phyloP scores from a whole-genome alignment of 805 yeast genomes.

The Komagataella pastoris region DNA sequence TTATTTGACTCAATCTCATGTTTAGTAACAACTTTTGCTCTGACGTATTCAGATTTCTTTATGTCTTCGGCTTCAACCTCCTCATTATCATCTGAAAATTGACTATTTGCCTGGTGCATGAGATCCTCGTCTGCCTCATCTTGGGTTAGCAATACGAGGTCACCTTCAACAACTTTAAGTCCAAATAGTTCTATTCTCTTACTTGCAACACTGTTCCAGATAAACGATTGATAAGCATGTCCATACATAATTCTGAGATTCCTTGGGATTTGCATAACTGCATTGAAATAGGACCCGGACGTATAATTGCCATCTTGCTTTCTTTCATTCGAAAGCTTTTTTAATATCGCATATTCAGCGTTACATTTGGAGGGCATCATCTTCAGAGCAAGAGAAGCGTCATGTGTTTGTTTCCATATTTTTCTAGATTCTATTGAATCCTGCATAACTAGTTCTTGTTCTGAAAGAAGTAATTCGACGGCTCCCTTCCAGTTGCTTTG shows the following conservation, averaged over 20 bases:
- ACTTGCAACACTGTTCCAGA: conserved; percentile 86
- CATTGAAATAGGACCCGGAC: conserved; percentile 52
- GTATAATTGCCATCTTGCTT: conserved; percentile 32
- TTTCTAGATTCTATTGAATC: conserved; percentile 75
- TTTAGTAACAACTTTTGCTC: conserved; percentile 65
- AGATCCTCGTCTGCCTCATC: conserved; percentile 6
- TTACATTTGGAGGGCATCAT: conserved; percentile 80
- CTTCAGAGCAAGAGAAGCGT: conserved; percentile 51
- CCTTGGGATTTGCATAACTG: conserved; percentile 83
- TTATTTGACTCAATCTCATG: conserved; percentile 51
- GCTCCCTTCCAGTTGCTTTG: conserved; percentile 71
- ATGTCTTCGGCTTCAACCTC: conserved; percentile 54
- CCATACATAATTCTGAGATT: conserved; percentile 90
- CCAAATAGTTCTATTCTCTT: conserved; percentile 66
- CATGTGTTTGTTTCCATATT: conserved; percentile 63
- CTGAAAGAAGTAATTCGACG: conserved; percentile 65
- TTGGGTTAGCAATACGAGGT: conserved; percentile 42
- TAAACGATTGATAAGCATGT: conserved; percentile 92
- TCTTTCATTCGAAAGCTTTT: conserved; percentile 38
- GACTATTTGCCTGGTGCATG: conserved; percentile 1
- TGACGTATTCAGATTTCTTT: conserved; percentile 36
- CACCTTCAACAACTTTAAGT: conserved; percentile 61
- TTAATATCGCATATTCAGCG: conserved; percentile 71
- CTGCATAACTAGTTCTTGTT: conserved; percentile 74
- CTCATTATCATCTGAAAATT: conserved; percentile 15